Conservation (phyloP, 2,329 filamentous ascomycete genomes). For the Leptosphaerulina australis region DNA sequence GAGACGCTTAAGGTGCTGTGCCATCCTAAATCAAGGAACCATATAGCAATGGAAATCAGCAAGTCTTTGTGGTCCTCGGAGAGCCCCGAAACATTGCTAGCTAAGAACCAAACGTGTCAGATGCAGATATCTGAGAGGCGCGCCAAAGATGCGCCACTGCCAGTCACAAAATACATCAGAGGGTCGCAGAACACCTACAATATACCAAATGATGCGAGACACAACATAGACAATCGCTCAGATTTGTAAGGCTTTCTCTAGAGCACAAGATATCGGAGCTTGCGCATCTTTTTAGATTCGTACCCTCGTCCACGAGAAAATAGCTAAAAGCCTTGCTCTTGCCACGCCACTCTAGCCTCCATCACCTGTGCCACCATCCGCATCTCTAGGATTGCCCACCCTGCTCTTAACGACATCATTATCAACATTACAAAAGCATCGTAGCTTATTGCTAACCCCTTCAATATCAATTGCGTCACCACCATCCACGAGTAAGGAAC, state of each 20-base stretch:
- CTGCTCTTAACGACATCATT: conserved; percentile 3
- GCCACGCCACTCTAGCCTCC: conserved; percentile 8
- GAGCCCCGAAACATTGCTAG: conserved; percentile 72
- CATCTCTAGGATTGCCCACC: neutral
- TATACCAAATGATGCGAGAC: conserved; percentile 33
- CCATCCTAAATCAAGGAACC: conserved; percentile 79
- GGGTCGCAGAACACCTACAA: conserved; percentile 28
- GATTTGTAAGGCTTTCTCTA: conserved; percentile 18
- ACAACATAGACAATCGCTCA: conserved; percentile 28
- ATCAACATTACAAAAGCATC: neutral
- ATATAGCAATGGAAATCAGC: conserved; percentile 74
- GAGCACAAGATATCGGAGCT: conserved; percentile 31
- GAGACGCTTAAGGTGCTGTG: conserved; percentile 74
- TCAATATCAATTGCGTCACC: neutral
- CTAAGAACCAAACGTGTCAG: conserved; percentile 52
- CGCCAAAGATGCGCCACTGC: conserved; percentile 38
- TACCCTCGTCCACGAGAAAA: conserved; percentile 32
- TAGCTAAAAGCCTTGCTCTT: conserved; percentile 16
- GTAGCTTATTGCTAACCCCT: too few relatives aligned
- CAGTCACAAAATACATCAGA: conserved; percentile 29
- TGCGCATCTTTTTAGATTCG: conserved; percentile 25
- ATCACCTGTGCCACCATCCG: neutral
- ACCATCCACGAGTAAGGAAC: neutral
- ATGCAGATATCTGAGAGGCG: conserved; percentile 36
- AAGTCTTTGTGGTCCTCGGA: conserved; percentile 70